A percentile compares a stretch with the other conserved stretches of the same genome.
These are phyloP conservation scores for Moesziomyces antarcticus DNA, from an alignment of 1,284 basidiomycete genomes.

Conservation along the genomic window DNA sequence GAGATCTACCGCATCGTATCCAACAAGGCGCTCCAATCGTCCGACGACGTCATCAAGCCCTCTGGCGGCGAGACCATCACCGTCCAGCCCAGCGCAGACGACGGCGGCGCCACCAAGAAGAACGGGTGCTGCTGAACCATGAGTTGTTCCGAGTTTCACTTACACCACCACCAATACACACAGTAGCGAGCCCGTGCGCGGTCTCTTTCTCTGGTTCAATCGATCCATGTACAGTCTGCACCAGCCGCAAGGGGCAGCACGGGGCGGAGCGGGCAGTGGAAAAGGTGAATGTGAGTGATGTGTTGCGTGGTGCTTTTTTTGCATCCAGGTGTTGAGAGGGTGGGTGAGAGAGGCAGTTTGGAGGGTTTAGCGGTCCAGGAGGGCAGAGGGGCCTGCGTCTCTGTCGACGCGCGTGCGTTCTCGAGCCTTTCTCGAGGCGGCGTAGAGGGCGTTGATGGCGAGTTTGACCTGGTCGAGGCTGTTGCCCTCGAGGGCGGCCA, in stretches of 20 bases:
- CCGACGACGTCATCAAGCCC: constrained; percentile 67
- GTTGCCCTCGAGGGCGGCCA: constrained; percentile 20
- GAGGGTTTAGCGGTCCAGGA: constrained; percentile 29
- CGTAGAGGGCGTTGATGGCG: constrained; percentile 46
- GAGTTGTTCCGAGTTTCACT: too few relatives aligned
- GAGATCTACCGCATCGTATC: constrained; percentile 68
- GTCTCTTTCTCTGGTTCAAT: too few relatives aligned
- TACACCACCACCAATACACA: not conserved
- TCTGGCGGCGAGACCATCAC: constrained; percentile 67
- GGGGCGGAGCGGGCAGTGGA: too few relatives aligned
- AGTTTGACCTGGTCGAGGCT: constrained; percentile 52
- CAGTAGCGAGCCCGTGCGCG: not conserved
- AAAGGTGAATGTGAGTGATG: too few relatives aligned
- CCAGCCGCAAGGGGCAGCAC: too few relatives aligned
- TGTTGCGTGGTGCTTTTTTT: not conserved
- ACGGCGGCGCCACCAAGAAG: constrained; percentile 66
- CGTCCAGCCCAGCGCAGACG: constrained; percentile 66
- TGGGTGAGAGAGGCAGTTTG: too few relatives aligned
- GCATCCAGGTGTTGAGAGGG: too few relatives aligned
- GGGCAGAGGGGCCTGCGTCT: constrained; percentile 14
- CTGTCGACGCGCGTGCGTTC: constrained; percentile 45
- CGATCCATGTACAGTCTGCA: too few relatives aligned
- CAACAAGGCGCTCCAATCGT: constrained; percentile 67
- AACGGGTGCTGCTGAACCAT: constrained; percentile 65
- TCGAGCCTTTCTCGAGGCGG: constrained; percentile 57